A percentile compares a stretch with the other conserved stretches of the same genome.
phyloP scores from a whole-genome alignment of 2,329 filamentous ascomycete genomes.

The Phyllosticta capitalensis region DNA sequence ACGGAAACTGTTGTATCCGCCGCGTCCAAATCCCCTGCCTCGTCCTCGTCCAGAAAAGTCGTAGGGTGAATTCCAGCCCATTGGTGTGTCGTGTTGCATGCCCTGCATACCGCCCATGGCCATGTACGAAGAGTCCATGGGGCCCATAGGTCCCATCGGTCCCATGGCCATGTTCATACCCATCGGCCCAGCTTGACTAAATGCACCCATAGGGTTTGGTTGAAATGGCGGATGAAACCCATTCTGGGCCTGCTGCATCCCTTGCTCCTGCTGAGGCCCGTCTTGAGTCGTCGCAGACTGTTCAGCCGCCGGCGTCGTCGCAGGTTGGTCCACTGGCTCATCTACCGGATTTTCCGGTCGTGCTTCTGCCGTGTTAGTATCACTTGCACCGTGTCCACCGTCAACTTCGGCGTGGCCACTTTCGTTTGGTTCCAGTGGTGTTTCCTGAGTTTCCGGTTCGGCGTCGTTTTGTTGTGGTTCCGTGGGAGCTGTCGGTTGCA shows the following conservation, averaged over 20 bases:
- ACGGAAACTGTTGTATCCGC: conserved; percentile 35
- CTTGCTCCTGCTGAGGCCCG: not conserved
- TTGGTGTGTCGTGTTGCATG: conserved; percentile 15
- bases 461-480: conserved; percentile 7
- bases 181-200: conserved; percentile 5
- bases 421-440: not conserved
- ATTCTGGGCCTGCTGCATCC: not conserved
- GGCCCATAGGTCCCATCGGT: conserved; percentile 3
- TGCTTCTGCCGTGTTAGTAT: conserved; percentile 10
- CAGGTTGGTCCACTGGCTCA: conserved; percentile 20
- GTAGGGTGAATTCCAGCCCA: conserved; percentile 13
- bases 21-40: conserved; percentile 36
- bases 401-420: not conserved
- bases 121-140: conserved; percentile 16
- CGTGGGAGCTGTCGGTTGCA: not conserved
- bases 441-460: conserved; percentile 3
- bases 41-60: conserved; percentile 53
- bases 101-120: conserved; percentile 23
- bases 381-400: conserved; percentile 14
- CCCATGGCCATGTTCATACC: conserved; percentile 8
- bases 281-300: not conserved
- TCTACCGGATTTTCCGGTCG: conserved; percentile 20
- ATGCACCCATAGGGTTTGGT: conserved; percentile 1
- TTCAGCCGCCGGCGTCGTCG: not conserved
- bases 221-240: conserved; percentile 2